Conservation (phyloP, 1,284 basidiomycete genomes). For the Ganoderma lucidum region DNA sequence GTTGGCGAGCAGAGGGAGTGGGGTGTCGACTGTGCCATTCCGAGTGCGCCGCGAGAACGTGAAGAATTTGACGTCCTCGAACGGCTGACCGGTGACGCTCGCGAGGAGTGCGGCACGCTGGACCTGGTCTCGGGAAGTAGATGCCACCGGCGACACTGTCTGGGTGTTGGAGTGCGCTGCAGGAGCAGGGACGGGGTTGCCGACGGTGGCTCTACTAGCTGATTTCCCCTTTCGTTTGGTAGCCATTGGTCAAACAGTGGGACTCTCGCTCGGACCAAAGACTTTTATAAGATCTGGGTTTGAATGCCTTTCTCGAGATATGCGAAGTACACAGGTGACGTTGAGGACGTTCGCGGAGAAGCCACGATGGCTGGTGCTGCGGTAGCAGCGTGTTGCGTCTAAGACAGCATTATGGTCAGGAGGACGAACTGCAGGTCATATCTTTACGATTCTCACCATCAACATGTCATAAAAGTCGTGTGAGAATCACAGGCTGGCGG, state of each 20-base stretch:
- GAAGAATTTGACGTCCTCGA: conserved; percentile 30
- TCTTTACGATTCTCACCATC: too few relatives aligned
- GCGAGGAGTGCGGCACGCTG: conserved; percentile 16
- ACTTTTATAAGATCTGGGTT: background rate
- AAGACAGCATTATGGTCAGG: too few relatives aligned
- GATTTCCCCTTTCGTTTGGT: background rate
- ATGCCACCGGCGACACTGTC: conserved; percentile 2
- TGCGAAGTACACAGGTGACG: background rate
- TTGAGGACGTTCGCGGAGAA: background rate
- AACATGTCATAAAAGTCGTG: too few relatives aligned
- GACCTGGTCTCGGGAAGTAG: conserved; percentile 12
- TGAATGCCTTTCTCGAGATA: too few relatives aligned
- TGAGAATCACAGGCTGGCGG: too few relatives aligned
- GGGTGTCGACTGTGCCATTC: conserved; percentile 14
- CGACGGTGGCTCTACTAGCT: background rate
- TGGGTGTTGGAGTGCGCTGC: background rate
- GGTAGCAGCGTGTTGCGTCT: background rate
- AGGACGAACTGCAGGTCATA: background rate
- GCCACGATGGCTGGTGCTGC: too few relatives aligned
- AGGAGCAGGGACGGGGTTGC: background rate
- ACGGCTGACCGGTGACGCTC: conserved; percentile 13
- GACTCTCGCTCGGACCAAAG: background rate
- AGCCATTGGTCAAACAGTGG: too few relatives aligned
- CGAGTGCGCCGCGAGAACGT: conserved; percentile 22
- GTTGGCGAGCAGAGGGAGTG: conserved; percentile 23